phyloP scores from a whole-genome alignment of 129 eudicot genomes.

The Centaurea solstitialis region DNA sequence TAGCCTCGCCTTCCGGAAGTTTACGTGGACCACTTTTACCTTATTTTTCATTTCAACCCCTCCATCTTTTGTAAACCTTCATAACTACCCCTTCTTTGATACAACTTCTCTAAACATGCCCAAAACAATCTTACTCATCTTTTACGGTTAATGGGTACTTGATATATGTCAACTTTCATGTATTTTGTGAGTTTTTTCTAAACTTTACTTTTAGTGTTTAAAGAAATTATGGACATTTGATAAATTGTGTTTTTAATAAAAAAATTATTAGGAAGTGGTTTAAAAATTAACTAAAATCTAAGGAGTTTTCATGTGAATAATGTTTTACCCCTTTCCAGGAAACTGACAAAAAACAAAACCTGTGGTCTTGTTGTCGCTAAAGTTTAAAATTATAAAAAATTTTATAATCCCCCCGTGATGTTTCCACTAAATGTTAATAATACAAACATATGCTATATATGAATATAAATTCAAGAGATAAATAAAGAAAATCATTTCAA shows the following conservation, averaged over 20 bases:
- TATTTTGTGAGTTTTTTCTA: not conserved
- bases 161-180: not conserved
- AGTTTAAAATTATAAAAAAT: slow-evolving; percentile 14
- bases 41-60: not conserved
- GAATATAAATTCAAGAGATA: not conserved
- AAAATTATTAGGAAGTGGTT: not conserved
- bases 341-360: slow-evolving; percentile 25
- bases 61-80: not conserved
- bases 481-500: not conserved
- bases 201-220: not conserved
- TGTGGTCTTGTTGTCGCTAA: slow-evolving; percentile 33
- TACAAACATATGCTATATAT: not conserved
- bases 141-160: not conserved
- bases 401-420: slow-evolving; percentile 33
- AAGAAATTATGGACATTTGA: not conserved
- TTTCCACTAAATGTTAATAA: slow-evolving; percentile 31
- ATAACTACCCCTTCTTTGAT: no score
- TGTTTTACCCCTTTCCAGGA: not conserved
- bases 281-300: not conserved
- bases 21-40: slow-evolving; percentile 23
- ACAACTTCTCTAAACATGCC: not conserved
- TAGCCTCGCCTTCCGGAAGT: slow-evolving; percentile 18
- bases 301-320: slow-evolving; percentile 10
- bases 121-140: not conserved
- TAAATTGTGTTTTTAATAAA: not conserved